These are phyloP conservation scores for Vitis cinerea DNA, from an alignment of 164 flowering plant genomes.

Conservation along the genomic window DNA sequence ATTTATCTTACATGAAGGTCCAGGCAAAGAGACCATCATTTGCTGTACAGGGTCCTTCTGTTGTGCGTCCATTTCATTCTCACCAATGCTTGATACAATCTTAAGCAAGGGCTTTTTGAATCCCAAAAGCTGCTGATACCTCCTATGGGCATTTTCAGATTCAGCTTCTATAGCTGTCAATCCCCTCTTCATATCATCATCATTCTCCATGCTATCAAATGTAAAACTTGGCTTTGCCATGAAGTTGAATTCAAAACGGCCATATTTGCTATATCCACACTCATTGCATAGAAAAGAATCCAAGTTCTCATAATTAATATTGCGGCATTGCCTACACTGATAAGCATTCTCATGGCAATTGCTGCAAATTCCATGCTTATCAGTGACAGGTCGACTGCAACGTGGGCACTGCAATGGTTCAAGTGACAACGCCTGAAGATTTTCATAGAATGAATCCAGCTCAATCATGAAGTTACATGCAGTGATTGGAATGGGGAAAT, in stretches of 20 bases:
- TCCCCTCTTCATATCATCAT: conserved; percentile 99
- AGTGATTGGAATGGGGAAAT: conserved; percentile 94
- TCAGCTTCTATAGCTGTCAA: conserved; percentile 95
- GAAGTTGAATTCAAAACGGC: conserved; percentile 97
- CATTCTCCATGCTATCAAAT: conserved; percentile 98
- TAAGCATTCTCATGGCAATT: conserved; percentile 99
- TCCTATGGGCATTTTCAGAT: conserved; percentile 98
- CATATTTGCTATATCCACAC: conserved; percentile 99
- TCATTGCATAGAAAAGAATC: conserved; percentile 99
- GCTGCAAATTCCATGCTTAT: conserved; percentile 94
- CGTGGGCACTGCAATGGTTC: conserved; percentile 99
- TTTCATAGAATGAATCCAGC: conserved; percentile 96
- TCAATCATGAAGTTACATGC: conserved; percentile 99
- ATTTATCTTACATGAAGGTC: conserved; percentile 95
- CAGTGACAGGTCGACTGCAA: conserved; percentile 95
- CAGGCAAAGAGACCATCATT: conserved; percentile 98
- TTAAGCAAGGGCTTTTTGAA: conserved; percentile 96
- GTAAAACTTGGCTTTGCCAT: conserved; percentile 98
- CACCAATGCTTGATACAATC: conserved; percentile 96
- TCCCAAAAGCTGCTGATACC: conserved; percentile 97
- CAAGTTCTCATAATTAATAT: conserved; percentile 95
- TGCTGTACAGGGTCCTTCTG: conserved; percentile 99
- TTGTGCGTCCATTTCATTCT: conserved; percentile 95
- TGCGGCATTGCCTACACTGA: conserved; percentile 99
- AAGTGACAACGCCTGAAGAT: conserved; percentile 95